A percentile compares a stretch with the other conserved stretches of the same genome.
These are phyloP conservation scores for Globisporangium radiosum DNA, from an alignment of 352 stramenopile genomes.

Conservation along the genomic window DNA sequence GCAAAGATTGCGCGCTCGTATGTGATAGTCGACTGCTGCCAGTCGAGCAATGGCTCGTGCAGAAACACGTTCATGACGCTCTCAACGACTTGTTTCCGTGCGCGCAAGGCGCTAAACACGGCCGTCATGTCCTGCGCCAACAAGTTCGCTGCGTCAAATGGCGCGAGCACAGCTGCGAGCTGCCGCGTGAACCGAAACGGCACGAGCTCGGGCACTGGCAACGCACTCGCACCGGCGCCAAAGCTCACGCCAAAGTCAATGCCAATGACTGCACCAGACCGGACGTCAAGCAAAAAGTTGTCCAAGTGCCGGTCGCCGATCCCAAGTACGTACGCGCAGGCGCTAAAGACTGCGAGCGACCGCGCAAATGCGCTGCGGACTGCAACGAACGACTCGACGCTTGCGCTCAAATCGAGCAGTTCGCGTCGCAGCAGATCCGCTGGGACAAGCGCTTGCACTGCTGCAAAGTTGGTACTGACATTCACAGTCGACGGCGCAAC, in stretches of 20 bases:
- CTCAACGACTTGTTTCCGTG: constrained; percentile 76
- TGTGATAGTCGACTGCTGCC: constrained; percentile 67
- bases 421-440: constrained; percentile 70
- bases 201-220: constrained; percentile 87
- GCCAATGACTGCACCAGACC: constrained; percentile 69
- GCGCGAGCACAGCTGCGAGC: constrained; percentile 63
- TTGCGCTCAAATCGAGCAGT: constrained; percentile 57
- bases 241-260: constrained; percentile 93
- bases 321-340: constrained; percentile 84
- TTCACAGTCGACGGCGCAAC: constrained; percentile 39
- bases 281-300: constrained; percentile 86
- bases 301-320: constrained; percentile 90
- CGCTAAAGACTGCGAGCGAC: constrained; percentile 80
- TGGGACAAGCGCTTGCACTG: constrained; percentile 63
- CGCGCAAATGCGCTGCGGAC: constrained; percentile 80
- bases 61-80: constrained; percentile 91
- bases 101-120: constrained; percentile 77
- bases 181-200: constrained; percentile 86
- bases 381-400: constrained; percentile 77
- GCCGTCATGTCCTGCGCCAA: constrained; percentile 79
- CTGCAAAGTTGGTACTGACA: constrained; percentile 42
- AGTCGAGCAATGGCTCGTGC: constrained; percentile 89
- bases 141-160: constrained; percentile 60
- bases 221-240: constrained; percentile 68
- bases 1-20: constrained; percentile 54